Evolutionary conservation across 2,329 filamentous ascomycete species (phyloP).

Genomic region (Stachybotrys chartarum): DNA sequence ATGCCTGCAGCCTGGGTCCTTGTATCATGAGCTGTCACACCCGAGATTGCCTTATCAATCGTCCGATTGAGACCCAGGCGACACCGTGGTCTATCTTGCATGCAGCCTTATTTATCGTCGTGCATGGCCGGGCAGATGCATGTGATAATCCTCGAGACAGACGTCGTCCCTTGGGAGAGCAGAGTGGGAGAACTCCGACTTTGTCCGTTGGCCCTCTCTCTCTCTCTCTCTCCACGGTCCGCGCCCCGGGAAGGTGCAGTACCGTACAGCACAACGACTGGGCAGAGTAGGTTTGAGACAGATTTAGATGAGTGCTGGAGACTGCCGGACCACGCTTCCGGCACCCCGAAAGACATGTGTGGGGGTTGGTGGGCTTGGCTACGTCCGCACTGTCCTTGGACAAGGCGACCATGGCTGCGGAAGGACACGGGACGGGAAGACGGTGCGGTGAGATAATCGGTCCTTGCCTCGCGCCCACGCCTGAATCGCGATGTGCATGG

Average conservation of each 20-base stretch:
- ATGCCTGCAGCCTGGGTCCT: not conserved
- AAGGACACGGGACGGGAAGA: too few relatives aligned
- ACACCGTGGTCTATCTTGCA: not conserved
- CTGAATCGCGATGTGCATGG: too few relatives aligned
- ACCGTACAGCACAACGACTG: not conserved
- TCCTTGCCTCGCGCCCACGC: too few relatives aligned
- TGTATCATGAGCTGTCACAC: not conserved
- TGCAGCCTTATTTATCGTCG: not conserved
- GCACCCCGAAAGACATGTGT: not conserved
- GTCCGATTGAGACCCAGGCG: too few relatives aligned
- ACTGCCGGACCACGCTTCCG: not conserved
- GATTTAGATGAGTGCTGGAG: not conserved
- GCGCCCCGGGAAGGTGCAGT: not conserved
- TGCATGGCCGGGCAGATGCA: not conserved
- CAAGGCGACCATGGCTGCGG: too few relatives aligned
- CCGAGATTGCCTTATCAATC: not conserved
- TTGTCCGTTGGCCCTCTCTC: not conserved
- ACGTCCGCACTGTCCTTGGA: too few relatives aligned
- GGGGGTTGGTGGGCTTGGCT: not conserved
- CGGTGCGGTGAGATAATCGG: too few relatives aligned
- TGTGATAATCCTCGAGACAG: not conserved
- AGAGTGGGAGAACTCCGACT: not conserved
- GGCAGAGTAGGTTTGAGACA: not conserved
- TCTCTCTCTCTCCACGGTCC: not conserved
- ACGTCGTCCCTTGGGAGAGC: not conserved